Evolutionary conservation across 106 monocot species (phyloP), one percentile per base, ranked within the genome.

Genomic region (Cymbidium sinense): DNA sequence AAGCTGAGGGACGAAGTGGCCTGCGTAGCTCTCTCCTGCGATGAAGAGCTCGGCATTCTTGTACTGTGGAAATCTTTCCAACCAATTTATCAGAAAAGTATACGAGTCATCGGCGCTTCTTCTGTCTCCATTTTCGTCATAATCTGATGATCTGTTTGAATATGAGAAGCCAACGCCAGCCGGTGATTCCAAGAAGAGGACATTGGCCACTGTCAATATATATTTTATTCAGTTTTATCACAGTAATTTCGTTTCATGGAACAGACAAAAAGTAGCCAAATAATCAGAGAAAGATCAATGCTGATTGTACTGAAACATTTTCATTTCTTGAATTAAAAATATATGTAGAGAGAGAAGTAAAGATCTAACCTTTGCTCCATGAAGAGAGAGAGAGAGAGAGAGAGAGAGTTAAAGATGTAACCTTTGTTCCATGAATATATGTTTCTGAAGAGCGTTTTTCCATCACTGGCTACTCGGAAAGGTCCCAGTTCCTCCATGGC

Each of bases 131-230:
- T 73, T 21, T 43, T 64, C 75, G 43, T 73, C 75, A 70, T 91
- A 70, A 84, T 96, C 96, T 29, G 80, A 77, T 1, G 89, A 82
- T 0, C 88, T 91, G 65, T 96, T 96, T 15, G 93, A 79, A 73
- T 96, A 93, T 3, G 96, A 96, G 85, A 90, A 96, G 3, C 96
- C 96, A 19, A 96, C 93, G 2, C 96, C 96, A 0, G 88, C 96
- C 43, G 93, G 96, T 1, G 93, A 96, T 36, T 96, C 96, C 88
- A 96, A 80, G 82, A 98, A 98, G 61, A 98, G 80, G 64, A 94
- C 37, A 74, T 94, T 98, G 0, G 94, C 98, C 70, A 73, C 96
- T 96, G 80, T 47, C 27, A 4, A 54, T 11, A 47, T 4, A 39
- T 39, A 39, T 4, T 4, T 39, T 39, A 47, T 13, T 0, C 11